Percentiles rank a stretch among this genome's conserved stretches.
These are phyloP conservation scores for Aspergillus aculeatinus DNA, from an alignment of 2,329 filamentous ascomycete genomes.

Conservation along the genomic window DNA sequence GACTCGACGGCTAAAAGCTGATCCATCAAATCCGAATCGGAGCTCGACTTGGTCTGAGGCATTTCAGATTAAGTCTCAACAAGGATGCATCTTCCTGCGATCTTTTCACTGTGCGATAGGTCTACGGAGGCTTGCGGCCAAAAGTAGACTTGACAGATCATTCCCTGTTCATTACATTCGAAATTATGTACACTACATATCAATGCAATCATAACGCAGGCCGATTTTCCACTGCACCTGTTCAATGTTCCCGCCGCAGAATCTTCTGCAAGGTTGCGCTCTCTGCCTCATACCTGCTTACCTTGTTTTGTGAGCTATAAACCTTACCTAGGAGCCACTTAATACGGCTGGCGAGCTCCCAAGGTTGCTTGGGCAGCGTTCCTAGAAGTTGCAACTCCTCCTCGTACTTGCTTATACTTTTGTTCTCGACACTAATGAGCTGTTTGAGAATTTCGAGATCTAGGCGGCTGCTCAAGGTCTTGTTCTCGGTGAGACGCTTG, in stretches of 20 bases:
- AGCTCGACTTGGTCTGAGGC: not conserved
- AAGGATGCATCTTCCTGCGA: not conserved
- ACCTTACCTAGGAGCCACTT: slow-evolving; percentile 74
- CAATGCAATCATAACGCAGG: not conserved
- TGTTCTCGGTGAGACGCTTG: slow-evolving; percentile 66
- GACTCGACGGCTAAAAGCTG: not conserved
- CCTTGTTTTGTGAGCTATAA: slow-evolving; percentile 69
- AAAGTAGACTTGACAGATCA: not conserved
- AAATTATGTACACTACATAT: not conserved
- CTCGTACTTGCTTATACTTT: slow-evolving; percentile 75
- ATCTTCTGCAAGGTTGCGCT: slow-evolving; percentile 71
- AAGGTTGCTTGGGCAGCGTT: slow-evolving; percentile 67
- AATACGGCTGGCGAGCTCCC: slow-evolving; percentile 65
- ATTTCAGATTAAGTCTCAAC: not conserved
- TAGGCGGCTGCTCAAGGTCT: slow-evolving; percentile 70
- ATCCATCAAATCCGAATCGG: not conserved
- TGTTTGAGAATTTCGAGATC: slow-evolving; percentile 69
- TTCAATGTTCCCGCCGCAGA: slow-evolving; percentile 54
- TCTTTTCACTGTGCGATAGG: not conserved
- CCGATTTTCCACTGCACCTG: not conserved
- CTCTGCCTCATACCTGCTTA: slow-evolving; percentile 71
- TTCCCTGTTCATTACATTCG: not conserved
- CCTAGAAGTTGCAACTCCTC: slow-evolving; percentile 72
- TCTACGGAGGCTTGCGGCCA: not conserved
- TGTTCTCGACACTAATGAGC: slow-evolving; percentile 68